Evolutionary conservation across 805 yeast species (phyloP), one percentile per base, ranked within the genome.

Genomic region (Candida rishiriensis): DNA sequence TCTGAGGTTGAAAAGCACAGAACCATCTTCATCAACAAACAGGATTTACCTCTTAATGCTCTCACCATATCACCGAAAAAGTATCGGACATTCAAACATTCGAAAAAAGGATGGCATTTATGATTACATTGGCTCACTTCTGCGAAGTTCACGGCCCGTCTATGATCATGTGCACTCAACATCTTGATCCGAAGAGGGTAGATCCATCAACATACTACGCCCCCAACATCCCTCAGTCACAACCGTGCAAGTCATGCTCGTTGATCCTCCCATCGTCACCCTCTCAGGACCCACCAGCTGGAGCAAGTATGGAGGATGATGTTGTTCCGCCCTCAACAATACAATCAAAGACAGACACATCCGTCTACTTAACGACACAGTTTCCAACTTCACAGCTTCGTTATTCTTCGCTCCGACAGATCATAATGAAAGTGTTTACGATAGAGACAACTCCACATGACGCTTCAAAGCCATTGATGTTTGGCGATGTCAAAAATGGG

Each of bases 111-210:
- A 61, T 61, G 65, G 52, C 71, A 34, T 76, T 66, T 56, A 73
- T 75, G 10, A 62, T 79, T 10, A 70, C 85, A 16, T 59, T 85
- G 39, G 83, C 88, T 0, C 91, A 85, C 57, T 85, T 85, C 60
- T 85, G 91, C 60, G 91, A 85, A 61, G 73, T 79, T 17, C 90
- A 85, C 57, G 91, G 91, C 0, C 90, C 91, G 0, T 69, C 81
- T 11, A 74, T 80, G 34, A 68, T 85, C 1, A 62, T 81, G 57
- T 83, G 86, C 50, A 81, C 89, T 0, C 87, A 81, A 52, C 51
- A 59, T 21, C 55, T 61, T 3, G 42, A 59, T 1, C 50, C n/a
- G 40, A 55, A 7, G 50, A 38, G 31, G 3, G 38, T 39, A n/a
- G 45, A 44, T 13, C 34, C 38, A 50, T 65, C 35, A 43, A 65